A percentile compares a stretch with the other conserved stretches of the same genome.
phyloP scores from a whole-genome alignment of 345 rosid species.

The Cardiospermum halicacabum region DNA sequence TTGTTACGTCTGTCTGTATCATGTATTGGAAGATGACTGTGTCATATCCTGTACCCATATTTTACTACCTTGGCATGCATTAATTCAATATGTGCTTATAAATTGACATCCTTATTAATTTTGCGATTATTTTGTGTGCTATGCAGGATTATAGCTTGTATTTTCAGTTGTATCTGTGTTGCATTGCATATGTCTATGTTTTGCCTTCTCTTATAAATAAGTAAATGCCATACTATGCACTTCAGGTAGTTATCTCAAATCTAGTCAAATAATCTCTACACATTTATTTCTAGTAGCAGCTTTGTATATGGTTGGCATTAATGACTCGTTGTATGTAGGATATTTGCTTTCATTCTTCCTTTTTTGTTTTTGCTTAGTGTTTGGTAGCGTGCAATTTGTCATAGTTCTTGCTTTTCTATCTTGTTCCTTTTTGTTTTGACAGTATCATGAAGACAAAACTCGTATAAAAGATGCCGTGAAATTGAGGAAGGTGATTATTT shows the following conservation, averaged over 20 bases:
- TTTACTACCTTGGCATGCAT: too few relatives aligned
- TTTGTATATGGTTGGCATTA: neutral
- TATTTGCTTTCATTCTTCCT: neutral
- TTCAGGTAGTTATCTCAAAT: neutral
- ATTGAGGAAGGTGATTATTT: conserved; percentile 50
- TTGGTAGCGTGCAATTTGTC: neutral
- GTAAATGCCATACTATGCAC: neutral
- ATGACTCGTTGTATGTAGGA: neutral
- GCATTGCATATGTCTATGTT: neutral
- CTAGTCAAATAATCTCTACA: neutral
- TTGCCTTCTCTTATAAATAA: neutral
- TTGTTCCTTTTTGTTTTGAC: conserved; percentile 19
- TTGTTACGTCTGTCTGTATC: too few relatives aligned
- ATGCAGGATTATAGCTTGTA: neutral
- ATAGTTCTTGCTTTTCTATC: neutral
- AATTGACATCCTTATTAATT: neutral
- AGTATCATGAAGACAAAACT: conserved; percentile 87
- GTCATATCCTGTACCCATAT: too few relatives aligned
- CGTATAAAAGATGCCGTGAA: conserved; percentile 78
- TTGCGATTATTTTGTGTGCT: neutral
- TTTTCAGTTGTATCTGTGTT: neutral
- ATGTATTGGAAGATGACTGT: too few relatives aligned
- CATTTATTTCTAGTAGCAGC: neutral
- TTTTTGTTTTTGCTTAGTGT: neutral
- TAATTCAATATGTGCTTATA: neutral